Percentiles rank a stretch among this genome's conserved stretches.
Evolutionary conservation across 371 early-diverging fungal genomes (phyloP).

Genomic region (Actinomucor elegans): DNA sequence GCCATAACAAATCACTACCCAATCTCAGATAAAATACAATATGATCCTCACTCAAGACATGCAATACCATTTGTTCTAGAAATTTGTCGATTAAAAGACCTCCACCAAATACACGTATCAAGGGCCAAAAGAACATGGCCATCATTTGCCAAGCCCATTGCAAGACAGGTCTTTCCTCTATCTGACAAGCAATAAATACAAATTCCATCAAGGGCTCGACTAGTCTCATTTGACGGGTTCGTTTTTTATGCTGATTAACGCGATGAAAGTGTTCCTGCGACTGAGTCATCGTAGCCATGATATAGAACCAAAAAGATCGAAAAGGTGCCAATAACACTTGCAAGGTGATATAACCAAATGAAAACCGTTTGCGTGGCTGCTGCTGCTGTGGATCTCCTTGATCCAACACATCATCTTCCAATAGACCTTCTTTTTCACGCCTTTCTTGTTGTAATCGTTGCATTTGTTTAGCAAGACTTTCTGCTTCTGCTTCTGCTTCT

Average conservation of each 20-base stretch:
- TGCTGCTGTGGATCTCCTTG: slow-evolving; percentile 8
- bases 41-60: slow-evolving; percentile 57
- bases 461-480: slow-evolving; percentile 34
- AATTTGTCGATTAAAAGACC: slow-evolving; percentile 52
- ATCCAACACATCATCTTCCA: slow-evolving; percentile 18
- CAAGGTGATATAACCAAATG: slow-evolving; percentile 46
- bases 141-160: slow-evolving; percentile 50
- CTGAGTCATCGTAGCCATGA: slow-evolving; percentile 34
- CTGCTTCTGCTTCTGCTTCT: slow-evolving; percentile 8
- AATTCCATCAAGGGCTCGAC: slow-evolving; percentile 43
- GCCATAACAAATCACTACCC: slow-evolving; percentile 59
- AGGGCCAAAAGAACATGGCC: slow-evolving; percentile 49
- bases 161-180: slow-evolving; percentile 38
- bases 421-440: slow-evolving; percentile 6
- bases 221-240: slow-evolving; percentile 36
- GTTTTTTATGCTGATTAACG: slow-evolving; percentile 39
- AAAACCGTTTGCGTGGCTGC: slow-evolving; percentile 29
- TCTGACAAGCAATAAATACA: slow-evolving; percentile 26
- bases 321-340: slow-evolving; percentile 44
- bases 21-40: slow-evolving; percentile 55
- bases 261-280: slow-evolving; percentile 47
- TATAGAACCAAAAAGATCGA: slow-evolving; percentile 31
- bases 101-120: slow-evolving; percentile 45
- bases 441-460: slow-evolving; percentile 42
- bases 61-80: slow-evolving; percentile 55